Evolutionary conservation across 169 alveolate species (phyloP), one percentile per base, ranked within the genome.

Genomic region (Miamiensis avidus): DNA sequence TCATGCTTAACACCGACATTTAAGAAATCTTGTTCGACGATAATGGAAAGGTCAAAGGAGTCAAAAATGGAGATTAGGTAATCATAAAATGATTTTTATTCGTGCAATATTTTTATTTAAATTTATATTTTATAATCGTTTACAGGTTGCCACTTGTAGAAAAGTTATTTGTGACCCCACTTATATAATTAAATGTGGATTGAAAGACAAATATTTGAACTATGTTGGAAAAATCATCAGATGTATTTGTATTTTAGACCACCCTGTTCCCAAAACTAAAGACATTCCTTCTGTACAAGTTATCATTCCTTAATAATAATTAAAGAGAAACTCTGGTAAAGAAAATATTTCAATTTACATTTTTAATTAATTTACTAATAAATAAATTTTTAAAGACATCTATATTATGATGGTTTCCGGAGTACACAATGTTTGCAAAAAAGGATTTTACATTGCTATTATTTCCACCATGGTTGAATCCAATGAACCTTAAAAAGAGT

Each of bases 391-490:
- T 31, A 88, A 87, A 83, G 99, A 98, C 89, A 97, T 98, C 65
- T 99, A 98, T 92, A 92, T 99, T 84, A 97, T 97, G 94, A 95
- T 97, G 92, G 99, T 99, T 76, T 96, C 99, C 27, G 93, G 91
- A 78, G 94, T 97, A 31, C 99, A 97, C 95, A 98, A 98, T 75
- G 99, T 98, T 29, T 94, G 99, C 78, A 89, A 96, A 75, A 97
- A 98, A 95, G 99, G 99, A 30, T 97, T 96, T 87, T 98, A 96
- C 90, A 96, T 99, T 77, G 99, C 99, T 28, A 97, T 98, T 65
- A 95, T 98, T 73, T 95, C 99, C 65, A 98, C 99, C 0, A 98
- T 98, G 1, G 99, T 98, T 69, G 99, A 99, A 93, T 98, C 99
- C 29, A 90, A 83, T 74, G 93, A 98, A 75, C 99, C 99, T 27